Evolutionary conservation across 257 asterid species (phyloP), one percentile per base, ranked within the genome.

Genomic region (Rehmannia glutinosa): DNA sequence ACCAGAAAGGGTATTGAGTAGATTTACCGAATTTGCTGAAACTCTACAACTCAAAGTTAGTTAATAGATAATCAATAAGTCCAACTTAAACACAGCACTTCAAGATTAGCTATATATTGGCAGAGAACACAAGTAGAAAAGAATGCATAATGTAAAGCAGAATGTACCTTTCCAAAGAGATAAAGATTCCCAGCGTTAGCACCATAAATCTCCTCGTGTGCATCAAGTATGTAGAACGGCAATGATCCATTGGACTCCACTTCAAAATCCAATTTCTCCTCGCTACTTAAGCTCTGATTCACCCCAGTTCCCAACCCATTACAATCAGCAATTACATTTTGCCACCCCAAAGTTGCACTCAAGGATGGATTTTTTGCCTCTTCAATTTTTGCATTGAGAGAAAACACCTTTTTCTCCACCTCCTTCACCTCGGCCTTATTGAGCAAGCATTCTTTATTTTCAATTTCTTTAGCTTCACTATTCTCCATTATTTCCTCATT

Each of bases 121-220:
- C 67, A 49, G 24, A 71, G 38, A 59, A 67, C 39, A 32, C 39
- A 66, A 35, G 66, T 30, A 61, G 61, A 61, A 25, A 74, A 28
- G 53, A 69, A 45, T 24, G 16, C 63, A 51, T 11, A 6, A 38
- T 59, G 51, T 28, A 53, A 11, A 46, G 45, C 33, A 2, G 35
- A 50, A 47, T 50, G 41, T 77, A 94, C 99, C 96, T 94, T 91
- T 73, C 99, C 99, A 63, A 94, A 91, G 60, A 94, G 97, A 85
- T 83, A 94, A 36, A 94, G 63, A 59, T 78, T 84, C 61, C 95
- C 97, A 21, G 87, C 83, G 77, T 88, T 89, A 56, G 81, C 70
- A 60, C 96, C 97, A 73, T 79, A 84, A 46, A 78, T 68, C 81
- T 88, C 97, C 81, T 91, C 99, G 36, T 94, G 80, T 5, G 91